A percentile compares a stretch with the other conserved stretches of the same genome.
Conservation (phyloP, 257 asterid genomes). For the Eucommia ulmoides region DNA sequence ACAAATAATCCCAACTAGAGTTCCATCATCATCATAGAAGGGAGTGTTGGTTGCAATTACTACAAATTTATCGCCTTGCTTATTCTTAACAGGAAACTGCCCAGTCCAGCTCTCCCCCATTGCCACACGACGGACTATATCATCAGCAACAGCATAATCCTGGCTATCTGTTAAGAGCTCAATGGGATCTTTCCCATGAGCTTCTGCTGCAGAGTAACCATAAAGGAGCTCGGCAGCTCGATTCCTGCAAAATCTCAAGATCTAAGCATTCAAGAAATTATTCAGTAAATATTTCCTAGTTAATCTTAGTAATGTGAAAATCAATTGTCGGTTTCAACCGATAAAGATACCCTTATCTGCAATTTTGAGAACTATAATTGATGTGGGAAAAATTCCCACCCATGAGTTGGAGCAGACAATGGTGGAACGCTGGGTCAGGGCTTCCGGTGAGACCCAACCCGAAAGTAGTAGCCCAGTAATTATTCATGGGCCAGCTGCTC, state of each 20-base stretch:
- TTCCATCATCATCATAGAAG: conserved; percentile 67
- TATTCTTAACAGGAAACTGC: conserved; percentile 58
- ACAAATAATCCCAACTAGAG: conserved; percentile 52
- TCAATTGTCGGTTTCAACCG: too few relatives aligned
- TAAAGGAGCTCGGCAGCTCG: conserved; percentile 58
- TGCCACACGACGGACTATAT: conserved; percentile 36
- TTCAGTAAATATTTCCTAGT: background rate
- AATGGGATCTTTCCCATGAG: conserved; percentile 43
- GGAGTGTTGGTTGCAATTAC: conserved; percentile 62
- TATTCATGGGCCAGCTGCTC: too few relatives aligned
- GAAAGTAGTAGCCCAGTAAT: too few relatives aligned
- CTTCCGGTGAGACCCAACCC: too few relatives aligned
- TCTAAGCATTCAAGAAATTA: background rate
- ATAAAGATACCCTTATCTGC: too few relatives aligned
- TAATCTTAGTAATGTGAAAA: too few relatives aligned
- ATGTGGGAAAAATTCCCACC: too few relatives aligned
- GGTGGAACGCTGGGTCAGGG: too few relatives aligned
- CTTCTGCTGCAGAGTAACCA: conserved; percentile 68
- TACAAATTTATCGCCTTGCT: conserved; percentile 45
- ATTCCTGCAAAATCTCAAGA: conserved; percentile 53
- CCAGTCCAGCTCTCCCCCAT: conserved; percentile 87
- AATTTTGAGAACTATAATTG: too few relatives aligned
- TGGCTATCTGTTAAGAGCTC: conserved; percentile 38
- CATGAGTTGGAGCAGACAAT: too few relatives aligned
- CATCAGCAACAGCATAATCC: conserved; percentile 30